Evolutionary conservation across 257 asterid genomes (phyloP).

Genomic region (Marsdenia floribunda): DNA sequence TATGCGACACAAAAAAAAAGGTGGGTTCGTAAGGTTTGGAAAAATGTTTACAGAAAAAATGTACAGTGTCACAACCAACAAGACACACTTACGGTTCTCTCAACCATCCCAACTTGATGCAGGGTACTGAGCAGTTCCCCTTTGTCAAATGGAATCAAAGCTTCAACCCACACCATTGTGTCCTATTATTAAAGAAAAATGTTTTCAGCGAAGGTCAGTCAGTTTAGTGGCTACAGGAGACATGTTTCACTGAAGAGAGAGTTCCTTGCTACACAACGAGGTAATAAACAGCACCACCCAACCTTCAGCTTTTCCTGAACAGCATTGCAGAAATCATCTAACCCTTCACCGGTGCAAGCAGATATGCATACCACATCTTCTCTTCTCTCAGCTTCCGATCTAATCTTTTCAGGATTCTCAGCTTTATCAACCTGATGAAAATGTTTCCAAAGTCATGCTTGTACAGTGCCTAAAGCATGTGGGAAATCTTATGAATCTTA

Average conservation of each 20-base stretch:
- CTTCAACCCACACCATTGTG: slow-evolving; percentile 97
- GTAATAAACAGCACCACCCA: not conserved
- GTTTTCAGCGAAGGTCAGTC: slow-evolving; percentile 5
- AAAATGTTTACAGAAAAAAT: not conserved
- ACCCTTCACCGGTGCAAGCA: slow-evolving; percentile 93
- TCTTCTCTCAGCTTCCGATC: slow-evolving; percentile 51
- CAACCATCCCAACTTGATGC: slow-evolving; percentile 94
- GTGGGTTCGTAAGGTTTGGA: not conserved
- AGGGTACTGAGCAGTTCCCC: slow-evolving; percentile 88
- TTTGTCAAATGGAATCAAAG: slow-evolving; percentile 86
- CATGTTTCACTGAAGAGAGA: too few relatives aligned
- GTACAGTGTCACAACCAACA: not conserved
- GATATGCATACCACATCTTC: slow-evolving; percentile 74
- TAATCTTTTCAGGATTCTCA: slow-evolving; percentile 52
- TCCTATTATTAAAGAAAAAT: slow-evolving; percentile 40
- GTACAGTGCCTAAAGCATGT: not conserved
- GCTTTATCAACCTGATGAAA: slow-evolving; percentile 77
- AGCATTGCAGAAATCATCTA: slow-evolving; percentile 80
- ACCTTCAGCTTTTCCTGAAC: slow-evolving; percentile 90
- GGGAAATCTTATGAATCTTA: not conserved
- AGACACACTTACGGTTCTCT: slow-evolving; percentile 54
- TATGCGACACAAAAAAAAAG: not conserved
- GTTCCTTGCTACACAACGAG: not conserved
- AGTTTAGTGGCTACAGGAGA: not conserved
- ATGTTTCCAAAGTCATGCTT: slow-evolving; percentile 12